Percentiles rank a stretch among this genome's conserved stretches.
Evolutionary conservation across 1,284 basidiomycete genomes (phyloP).

Genomic region (Leccinum subrobustum): DNA sequence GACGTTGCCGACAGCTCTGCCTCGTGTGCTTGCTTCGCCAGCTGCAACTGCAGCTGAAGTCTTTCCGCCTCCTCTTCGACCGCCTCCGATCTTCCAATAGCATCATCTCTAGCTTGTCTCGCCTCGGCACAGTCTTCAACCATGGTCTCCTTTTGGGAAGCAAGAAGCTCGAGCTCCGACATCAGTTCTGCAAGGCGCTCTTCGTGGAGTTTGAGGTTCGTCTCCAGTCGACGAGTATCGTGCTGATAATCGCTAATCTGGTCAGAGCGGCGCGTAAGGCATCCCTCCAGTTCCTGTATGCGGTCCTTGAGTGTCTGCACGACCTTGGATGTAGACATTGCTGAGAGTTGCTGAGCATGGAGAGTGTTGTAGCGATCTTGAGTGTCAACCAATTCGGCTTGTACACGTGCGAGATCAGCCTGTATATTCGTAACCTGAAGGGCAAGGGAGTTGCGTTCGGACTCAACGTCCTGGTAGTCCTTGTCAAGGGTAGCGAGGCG

Average conservation of each 20-base stretch:
- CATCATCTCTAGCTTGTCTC: slow-evolving; percentile 63
- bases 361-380: slow-evolving; percentile 58
- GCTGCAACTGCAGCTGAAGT: slow-evolving; percentile 45
- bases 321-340: slow-evolving; percentile 55
- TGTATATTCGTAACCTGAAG: slow-evolving; percentile 63
- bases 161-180: slow-evolving; percentile 60
- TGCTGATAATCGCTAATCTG: slow-evolving; percentile 73
- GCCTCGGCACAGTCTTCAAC: slow-evolving; percentile 77
- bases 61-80: slow-evolving; percentile 52
- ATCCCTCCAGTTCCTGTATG: slow-evolving; percentile 61
- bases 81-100: slow-evolving; percentile 43
- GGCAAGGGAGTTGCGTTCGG: slow-evolving; percentile 59
- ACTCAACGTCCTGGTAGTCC: slow-evolving; percentile 52
- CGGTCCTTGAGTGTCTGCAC: slow-evolving; percentile 56
- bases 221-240: slow-evolving; percentile 69
- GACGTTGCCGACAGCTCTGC: slow-evolving; percentile 22
- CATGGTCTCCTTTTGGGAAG: slow-evolving; percentile 70
- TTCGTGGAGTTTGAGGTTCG: slow-evolving; percentile 68
- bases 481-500: slow-evolving; percentile 41
- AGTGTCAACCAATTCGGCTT: slow-evolving; percentile 51
- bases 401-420: slow-evolving; percentile 50
- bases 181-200: slow-evolving; percentile 68
- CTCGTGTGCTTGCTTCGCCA: slow-evolving; percentile 9
- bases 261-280: slow-evolving; percentile 61
- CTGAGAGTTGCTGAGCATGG: slow-evolving; percentile 60